Evolutionary conservation across 257 asterid genomes (phyloP).

Genomic region (Solanum boliviense): DNA sequence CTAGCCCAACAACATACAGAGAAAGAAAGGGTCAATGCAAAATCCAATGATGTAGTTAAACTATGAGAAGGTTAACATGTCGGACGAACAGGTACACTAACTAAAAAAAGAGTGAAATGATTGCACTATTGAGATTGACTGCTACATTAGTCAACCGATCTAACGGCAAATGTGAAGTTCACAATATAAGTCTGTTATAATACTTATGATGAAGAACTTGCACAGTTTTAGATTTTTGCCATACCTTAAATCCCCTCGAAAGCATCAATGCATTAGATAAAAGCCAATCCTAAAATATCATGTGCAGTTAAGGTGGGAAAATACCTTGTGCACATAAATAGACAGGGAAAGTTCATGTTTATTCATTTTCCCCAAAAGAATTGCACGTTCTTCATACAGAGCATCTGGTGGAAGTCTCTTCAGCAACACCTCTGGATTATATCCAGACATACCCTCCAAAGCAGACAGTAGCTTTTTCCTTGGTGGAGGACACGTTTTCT

Average conservation of each 20-base stretch:
- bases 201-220: not conserved
- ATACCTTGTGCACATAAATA: constrained; percentile 86
- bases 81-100: not conserved
- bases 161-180: not conserved
- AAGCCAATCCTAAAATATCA: not conserved
- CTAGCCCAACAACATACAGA: not conserved
- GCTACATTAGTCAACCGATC: not conserved
- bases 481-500: constrained; percentile 61
- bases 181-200: not conserved
- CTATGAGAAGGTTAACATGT: not conserved
- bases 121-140: not conserved
- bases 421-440: constrained; percentile 66
- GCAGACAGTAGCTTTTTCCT: constrained; percentile 91
- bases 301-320: not conserved
- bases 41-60: not conserved
- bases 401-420: constrained; percentile 87
- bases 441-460: constrained; percentile 77
- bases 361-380: constrained; percentile 88
- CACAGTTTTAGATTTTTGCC: not conserved
- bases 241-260: not conserved
- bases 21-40: not conserved
- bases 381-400: constrained; percentile 84
- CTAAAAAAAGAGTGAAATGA: not conserved
- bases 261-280: not conserved
- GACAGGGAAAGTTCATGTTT: constrained; percentile 95